Percentiles rank a stretch among this genome's conserved stretches.
phyloP scores from a whole-genome alignment of 2,329 filamentous ascomycete genomes.

The Chaetomium globosum region DNA sequence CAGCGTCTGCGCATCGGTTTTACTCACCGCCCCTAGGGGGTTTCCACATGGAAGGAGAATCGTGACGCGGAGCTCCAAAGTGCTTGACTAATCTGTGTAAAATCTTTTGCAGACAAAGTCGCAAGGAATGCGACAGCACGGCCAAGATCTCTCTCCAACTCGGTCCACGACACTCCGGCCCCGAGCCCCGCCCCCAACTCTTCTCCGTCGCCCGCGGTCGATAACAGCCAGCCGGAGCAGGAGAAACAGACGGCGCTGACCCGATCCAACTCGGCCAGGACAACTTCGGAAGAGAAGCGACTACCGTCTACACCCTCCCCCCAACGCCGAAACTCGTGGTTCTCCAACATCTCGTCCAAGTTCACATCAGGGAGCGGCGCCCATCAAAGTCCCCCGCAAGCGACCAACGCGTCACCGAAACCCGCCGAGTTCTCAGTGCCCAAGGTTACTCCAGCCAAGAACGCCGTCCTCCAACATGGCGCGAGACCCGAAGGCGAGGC shows the following conservation, averaged over 20 bases:
- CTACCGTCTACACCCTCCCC: conserved; percentile 42
- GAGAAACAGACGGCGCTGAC: conserved; percentile 22
- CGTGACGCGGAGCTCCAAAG: background rate
- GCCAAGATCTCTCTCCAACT: conserved; percentile 38
- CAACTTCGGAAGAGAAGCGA: conserved; percentile 42
- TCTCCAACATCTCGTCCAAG: conserved; percentile 88
- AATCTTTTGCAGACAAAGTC: conserved; percentile 36
- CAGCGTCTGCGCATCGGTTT: background rate
- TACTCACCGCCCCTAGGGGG: background rate
- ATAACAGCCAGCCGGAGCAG: conserved; percentile 24
- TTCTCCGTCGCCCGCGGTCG: conserved; percentile 17
- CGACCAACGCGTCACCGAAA: conserved; percentile 42
- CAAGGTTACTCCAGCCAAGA: conserved; percentile 55
- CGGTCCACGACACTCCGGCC: conserved; percentile 29
- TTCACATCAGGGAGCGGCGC: conserved; percentile 67
- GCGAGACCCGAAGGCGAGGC: conserved; percentile 60
- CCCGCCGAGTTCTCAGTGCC: conserved; percentile 52
- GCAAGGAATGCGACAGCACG: conserved; percentile 35
- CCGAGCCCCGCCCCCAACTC: conserved; percentile 15
- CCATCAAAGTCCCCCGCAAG: conserved; percentile 41
- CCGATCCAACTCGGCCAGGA: conserved; percentile 41
- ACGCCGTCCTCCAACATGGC: conserved; percentile 62
- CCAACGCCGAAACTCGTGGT: conserved; percentile 78
- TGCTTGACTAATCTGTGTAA: conserved; percentile 19
- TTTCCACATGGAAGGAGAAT: background rate